Percentiles rank a stretch among this genome's conserved stretches.
Evolutionary conservation across 371 early-diverging fungal species (phyloP).

Genomic region (Furculomyces boomerangus): DNA sequence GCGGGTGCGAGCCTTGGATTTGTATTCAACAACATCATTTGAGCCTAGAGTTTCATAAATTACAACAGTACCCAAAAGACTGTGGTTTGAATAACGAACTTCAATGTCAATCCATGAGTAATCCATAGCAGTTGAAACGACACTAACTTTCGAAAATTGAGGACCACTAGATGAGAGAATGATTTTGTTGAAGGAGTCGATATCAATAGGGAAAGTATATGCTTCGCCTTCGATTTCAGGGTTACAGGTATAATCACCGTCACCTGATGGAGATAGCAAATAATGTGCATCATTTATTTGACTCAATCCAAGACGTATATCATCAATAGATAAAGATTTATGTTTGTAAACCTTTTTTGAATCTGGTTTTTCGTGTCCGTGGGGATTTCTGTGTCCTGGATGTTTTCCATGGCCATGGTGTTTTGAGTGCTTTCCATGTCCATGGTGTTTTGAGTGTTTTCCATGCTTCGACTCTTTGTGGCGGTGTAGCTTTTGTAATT

Average conservation of each 20-base stretch:
- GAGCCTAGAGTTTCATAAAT: neutral
- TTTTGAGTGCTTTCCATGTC: neutral
- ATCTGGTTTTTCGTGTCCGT: neutral
- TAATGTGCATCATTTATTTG: neutral
- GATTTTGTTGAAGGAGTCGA: neutral
- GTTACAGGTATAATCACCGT: neutral
- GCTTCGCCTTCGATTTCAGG: neutral
- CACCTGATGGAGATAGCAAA: neutral
- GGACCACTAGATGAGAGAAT: neutral
- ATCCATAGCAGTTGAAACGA: neutral
- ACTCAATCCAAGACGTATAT: neutral
- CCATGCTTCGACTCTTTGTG: too few relatives aligned
- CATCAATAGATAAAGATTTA: neutral
- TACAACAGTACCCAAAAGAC: neutral
- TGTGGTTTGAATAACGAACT: neutral
- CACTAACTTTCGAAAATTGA: neutral
- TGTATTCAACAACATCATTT: neutral
- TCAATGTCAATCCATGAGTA: neutral
- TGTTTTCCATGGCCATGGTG: neutral
- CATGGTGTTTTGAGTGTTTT: neutral
- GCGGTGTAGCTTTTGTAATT: too few relatives aligned
- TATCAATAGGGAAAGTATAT: neutral
- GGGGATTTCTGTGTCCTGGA: neutral
- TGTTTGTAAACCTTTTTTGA: neutral
- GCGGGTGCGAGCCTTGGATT: neutral